Evolutionary conservation across 306 rosid species (phyloP), one percentile per base, ranked within the genome.

Genomic region (Fragaria nilgerrensis): DNA sequence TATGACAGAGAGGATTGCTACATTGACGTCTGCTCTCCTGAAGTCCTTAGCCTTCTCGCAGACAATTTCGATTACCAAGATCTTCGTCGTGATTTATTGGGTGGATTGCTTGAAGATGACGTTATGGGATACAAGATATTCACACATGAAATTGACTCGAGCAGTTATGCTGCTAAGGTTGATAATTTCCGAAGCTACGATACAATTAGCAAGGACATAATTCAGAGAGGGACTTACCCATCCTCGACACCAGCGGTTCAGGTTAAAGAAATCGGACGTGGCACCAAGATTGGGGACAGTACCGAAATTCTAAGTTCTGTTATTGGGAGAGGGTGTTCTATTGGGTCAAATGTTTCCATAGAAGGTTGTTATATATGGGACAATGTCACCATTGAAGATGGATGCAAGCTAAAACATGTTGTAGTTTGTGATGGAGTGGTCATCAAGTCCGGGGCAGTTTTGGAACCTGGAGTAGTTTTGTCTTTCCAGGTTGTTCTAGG

Each of bases 11-110:
- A 92, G 97, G 99, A 95, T 88, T 95, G 99, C 85, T 88, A 90
- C 83, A 89, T 95, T 76, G 97, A 92, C 82, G 89, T 95, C 74
- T 95, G 99, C 83, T 90, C 97, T 34, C 94, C 93, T 9, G 97
- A 95, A 87, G 99, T 95, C 79, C 99, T 95, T 62, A 90, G 92
- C 84, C 89, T 95, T 76, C 92, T 95, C 75, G 89, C 97, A 0
- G 97, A 95, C 88, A 92, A 95, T 80, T 92, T 95, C 80, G 97
- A 95, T 84, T 95, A 92, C 81, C 97, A 95, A 87, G 97, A 95
- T 88, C 83, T 95, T 16, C 94, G 99, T 48, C 97, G 96, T 39
- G 96, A 95, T 88, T 95, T 95, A 81, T 90, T 95, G 65, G 92
- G 89, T 87, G 99, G 96, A 58, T 80, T 95, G 96, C 99, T 95